Evolutionary conservation across 306 rosid species (phyloP).

Genomic region (Chamaecrista fasciculata): DNA sequence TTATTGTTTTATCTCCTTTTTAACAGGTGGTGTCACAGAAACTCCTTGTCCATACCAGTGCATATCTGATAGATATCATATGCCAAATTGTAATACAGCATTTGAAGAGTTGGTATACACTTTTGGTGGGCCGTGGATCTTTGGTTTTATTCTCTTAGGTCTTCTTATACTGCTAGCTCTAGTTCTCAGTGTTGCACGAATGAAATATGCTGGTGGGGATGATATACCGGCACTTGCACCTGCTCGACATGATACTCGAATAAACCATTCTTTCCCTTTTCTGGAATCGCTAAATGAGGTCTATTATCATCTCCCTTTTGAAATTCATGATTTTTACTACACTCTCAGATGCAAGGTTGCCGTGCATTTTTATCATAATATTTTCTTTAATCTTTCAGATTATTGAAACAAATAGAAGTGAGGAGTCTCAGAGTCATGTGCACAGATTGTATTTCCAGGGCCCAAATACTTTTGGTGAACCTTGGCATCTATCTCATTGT

Average conservation of each 20-base stretch:
- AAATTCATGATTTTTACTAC: constrained; percentile 13
- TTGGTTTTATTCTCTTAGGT: constrained; percentile 68
- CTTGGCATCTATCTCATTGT: constrained; percentile 95
- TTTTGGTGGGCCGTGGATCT: constrained; percentile 97
- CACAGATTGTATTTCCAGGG: constrained; percentile 96
- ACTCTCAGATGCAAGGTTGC: neutral
- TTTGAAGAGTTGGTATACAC: constrained; percentile 96
- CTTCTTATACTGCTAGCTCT: constrained; percentile 76
- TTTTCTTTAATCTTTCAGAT: constrained; percentile 57
- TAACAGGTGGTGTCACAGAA: constrained; percentile 83
- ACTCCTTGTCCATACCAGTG: constrained; percentile 89
- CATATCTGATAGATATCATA: constrained; percentile 87
- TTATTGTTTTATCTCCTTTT: constrained; percentile 25
- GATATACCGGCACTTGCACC: constrained; percentile 61
- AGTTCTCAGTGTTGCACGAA: constrained; percentile 90
- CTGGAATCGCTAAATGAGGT: constrained; percentile 97
- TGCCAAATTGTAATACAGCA: constrained; percentile 92
- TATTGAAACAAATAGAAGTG: constrained; percentile 89
- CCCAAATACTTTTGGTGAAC: constrained; percentile 94
- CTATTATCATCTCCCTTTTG: constrained; percentile 29
- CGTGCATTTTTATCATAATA: constrained; percentile 16
- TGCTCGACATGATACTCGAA: constrained; percentile 67
- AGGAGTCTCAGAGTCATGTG: constrained; percentile 90
- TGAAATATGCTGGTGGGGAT: constrained; percentile 74
- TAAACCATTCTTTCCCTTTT: constrained; percentile 91